phyloP scores from a whole-genome alignment of 306 rosid species.

The Dryas octopetala region DNA sequence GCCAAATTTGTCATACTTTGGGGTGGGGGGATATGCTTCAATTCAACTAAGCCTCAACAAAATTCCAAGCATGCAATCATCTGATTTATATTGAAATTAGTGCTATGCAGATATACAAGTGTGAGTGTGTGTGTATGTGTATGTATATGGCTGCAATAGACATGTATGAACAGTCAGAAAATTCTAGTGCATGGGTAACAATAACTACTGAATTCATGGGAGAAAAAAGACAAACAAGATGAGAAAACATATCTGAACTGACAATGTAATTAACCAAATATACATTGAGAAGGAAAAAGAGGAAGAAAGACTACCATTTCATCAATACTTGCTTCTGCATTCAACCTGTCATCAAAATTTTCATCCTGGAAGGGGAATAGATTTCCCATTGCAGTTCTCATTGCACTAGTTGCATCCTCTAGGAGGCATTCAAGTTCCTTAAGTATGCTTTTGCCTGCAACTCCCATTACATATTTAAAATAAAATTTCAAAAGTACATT shows the following conservation, averaged over 20 bases:
- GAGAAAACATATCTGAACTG: background rate
- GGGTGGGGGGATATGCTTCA: background rate
- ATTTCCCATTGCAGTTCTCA: conserved; percentile 32
- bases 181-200: background rate
- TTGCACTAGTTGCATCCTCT: conserved; percentile 42
- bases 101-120: background rate
- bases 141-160: background rate
- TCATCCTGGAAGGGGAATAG: conserved; percentile 20
- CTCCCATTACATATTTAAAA: conserved; percentile 8
- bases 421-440: conserved; percentile 50
- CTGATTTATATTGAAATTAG: background rate
- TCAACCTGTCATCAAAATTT: conserved; percentile 30
- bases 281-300: conserved; percentile 4
- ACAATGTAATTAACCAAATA: background rate
- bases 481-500: conserved; percentile 14
- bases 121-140: background rate
- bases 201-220: background rate
- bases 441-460: conserved; percentile 52
- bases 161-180: background rate
- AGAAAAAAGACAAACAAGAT: background rate
- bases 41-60: background rate
- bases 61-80: background rate
- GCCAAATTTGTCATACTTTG: background rate
- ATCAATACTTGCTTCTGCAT: conserved; percentile 29
- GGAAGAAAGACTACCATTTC: conserved; percentile 36